Percentiles rank a stretch among this genome's conserved stretches.
Evolutionary conservation across 2,329 filamentous ascomycete genomes (phyloP).

Genomic region (Clonostachys solani): DNA sequence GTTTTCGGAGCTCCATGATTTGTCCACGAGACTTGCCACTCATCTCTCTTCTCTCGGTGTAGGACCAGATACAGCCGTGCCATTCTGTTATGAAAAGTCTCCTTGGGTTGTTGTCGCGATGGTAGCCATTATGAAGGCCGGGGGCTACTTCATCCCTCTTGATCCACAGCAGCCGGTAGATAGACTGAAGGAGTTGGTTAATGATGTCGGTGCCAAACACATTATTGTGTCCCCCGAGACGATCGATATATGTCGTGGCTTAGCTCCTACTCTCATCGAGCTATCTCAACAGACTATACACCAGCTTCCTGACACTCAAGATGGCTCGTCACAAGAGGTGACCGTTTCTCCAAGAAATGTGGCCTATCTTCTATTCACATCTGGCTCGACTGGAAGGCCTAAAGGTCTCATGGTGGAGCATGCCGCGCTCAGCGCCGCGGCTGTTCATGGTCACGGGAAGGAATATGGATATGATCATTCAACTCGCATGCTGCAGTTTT

Average conservation of each 20-base stretch:
- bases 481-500: slow-evolving; percentile 49
- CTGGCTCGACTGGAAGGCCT: slow-evolving; percentile 7
- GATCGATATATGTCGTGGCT: neutral
- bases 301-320: neutral
- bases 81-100: neutral
- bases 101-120: neutral
- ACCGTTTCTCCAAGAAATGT: neutral
- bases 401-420: slow-evolving; percentile 7
- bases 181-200: neutral
- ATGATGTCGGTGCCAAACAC: slow-evolving; percentile 1
- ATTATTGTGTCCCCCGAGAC: slow-evolving; percentile 5
- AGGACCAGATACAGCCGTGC: slow-evolving; percentile 7
- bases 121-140: slow-evolving; percentile 8
- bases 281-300: neutral
- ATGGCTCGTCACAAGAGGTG: neutral
- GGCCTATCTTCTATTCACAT: slow-evolving; percentile 8
- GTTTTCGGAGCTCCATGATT: neutral
- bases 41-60: slow-evolving; percentile 10
- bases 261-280: neutral
- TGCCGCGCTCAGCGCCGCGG: slow-evolving; percentile 11
- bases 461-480: neutral
- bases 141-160: slow-evolving; percentile 7
- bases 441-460: neutral
- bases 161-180: slow-evolving; percentile 3
- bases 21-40: neutral